phyloP scores from a whole-genome alignment of 495 filamentous ascomycete genomes.

The Opeltia flavorubescens region DNA sequence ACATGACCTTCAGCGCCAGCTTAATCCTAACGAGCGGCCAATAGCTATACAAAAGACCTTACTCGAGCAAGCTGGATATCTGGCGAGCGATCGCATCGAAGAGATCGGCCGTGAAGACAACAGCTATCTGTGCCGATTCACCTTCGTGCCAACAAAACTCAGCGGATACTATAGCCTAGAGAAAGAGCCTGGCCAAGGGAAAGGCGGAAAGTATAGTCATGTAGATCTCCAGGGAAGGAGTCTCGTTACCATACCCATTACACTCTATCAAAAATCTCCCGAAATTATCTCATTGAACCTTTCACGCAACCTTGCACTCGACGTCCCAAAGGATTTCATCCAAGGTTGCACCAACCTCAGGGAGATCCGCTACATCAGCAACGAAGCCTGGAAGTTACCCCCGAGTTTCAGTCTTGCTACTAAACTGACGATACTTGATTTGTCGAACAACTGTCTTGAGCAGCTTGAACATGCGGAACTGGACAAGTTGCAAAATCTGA shows the following conservation, averaged over 20 bases:
- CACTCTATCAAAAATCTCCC: slow-evolving; percentile 74
- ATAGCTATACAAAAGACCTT: slow-evolving; percentile 86
- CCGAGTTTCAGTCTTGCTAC: slow-evolving; percentile 69
- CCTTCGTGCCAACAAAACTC: slow-evolving; percentile 77
- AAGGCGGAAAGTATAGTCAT: slow-evolving; percentile 78
- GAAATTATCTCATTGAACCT: slow-evolving; percentile 94
- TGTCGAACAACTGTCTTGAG: slow-evolving; percentile 87
- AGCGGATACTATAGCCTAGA: slow-evolving; percentile 62
- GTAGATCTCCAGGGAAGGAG: slow-evolving; percentile 87
- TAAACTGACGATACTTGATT: slow-evolving; percentile 74
- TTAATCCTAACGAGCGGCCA: slow-evolving; percentile 65
- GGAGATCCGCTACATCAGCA: slow-evolving; percentile 87
- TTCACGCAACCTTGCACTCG: slow-evolving; percentile 78
- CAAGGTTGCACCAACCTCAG: slow-evolving; percentile 80
- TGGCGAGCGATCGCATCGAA: slow-evolving; percentile 72
- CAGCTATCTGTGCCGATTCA: slow-evolving; percentile 89
- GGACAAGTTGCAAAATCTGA: slow-evolving; percentile 51
- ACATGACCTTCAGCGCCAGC: slow-evolving; percentile 74
- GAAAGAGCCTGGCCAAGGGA: slow-evolving; percentile 65
- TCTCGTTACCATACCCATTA: slow-evolving; percentile 87
- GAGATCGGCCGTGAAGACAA: slow-evolving; percentile 97
- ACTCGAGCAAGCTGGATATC: slow-evolving; percentile 84
- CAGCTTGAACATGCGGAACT: slow-evolving; percentile 74
- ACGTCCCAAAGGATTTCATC: slow-evolving; percentile 93
- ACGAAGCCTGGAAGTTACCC: slow-evolving; percentile 80